Evolutionary conservation across 2,329 filamentous ascomycete species (phyloP), one percentile per base, ranked within the genome.

Genomic region (Camillea tinctor): DNA sequence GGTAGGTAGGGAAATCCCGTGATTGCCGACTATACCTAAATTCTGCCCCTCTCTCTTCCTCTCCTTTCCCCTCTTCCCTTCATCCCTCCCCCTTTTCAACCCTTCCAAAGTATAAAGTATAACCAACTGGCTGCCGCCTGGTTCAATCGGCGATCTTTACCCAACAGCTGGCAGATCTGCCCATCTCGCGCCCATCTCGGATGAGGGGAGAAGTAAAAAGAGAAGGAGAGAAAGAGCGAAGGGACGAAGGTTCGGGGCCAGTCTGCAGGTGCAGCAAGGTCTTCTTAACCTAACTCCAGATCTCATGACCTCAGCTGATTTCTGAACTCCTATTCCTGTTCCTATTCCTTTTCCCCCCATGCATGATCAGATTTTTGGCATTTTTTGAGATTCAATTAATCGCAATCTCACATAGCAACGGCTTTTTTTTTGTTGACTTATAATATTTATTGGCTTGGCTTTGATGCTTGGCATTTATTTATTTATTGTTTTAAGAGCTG

Each of bases 281-380:
- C 19, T 51, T 7, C 17, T 22, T 9, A 17, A 8, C 51, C 17
- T 3, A 26, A 9, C 26, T 30, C 26, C 26, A 23, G 51, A 60
- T 67, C 65, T 67, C 59, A 65, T 64, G 65, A 67, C 59, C 65
- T 65, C 65, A 64, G 62, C 62, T 64, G 65, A 64, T 64, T 56
- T 59, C 58, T 60, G 55, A 57, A 54, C 56, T 52, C 23, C 50
- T 50, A 60, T 65, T 66, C 64, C 68, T 69, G 68, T 67, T 30
- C 26, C 26, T 30, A 9, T 30, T 30, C 26, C 26, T 11, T 4
- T 30, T 9, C 26, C 26, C 3, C 26, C 13, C 26, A 11, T 30
- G 26, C 26, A 30, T 30, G 26, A 9, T 9, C 26, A 30, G 26
- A 69, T 59, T 64, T 67, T 65, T 13, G 22, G 15, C 63, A 60